Evolutionary conservation across 2,329 filamentous ascomycete genomes (phyloP), one percentile per base, ranked within the genome.

Genomic region (Ceratocystis harringtonii): DNA sequence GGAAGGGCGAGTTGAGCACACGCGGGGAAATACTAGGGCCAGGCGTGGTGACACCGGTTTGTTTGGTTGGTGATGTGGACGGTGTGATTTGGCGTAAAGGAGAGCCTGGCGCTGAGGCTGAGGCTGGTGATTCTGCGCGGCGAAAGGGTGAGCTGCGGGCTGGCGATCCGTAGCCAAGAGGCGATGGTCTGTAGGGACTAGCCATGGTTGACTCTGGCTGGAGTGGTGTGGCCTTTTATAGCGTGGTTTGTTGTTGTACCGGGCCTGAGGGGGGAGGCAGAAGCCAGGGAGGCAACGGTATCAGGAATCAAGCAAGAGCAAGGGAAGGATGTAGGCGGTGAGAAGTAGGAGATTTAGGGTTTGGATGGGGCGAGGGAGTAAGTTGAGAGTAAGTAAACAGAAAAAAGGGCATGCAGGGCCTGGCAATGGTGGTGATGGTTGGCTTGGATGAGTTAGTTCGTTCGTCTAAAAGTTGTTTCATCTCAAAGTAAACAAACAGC

Each of bases 81-180:
- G 87, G 57, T 5, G 45, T 88, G 7, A 82, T 82, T 69, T 86
- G 80, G 70, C 85, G 81, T 66, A 89, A 75, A 30, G 81, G 76
- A 43, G 83, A 87, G 19, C 50, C 50, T 19, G 50, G 50, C 2
- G 66, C 52, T 50, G 48, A 48, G 2, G 87, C 85, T 8, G 87
- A 89, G 28, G 82, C 80, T 22, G 84, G 82, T 22, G 83, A 84
- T 70, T 84, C 82, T 64, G 82, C 78, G 69, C 84, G 76, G 67
- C 84, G 80, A 72, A 87, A 87, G 12, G 84, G 84, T 62, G 84
- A 87, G 71, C 77, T 81, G 73, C 88, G 84, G n/a, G 63, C 30
- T 70, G 84, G 81, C 60, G 87, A 86, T 69, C 85, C 85, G 75
- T 87, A 89, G 68, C 86, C 86, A 68, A 89, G 76, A 65, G 85